A percentile compares a stretch with the other conserved stretches of the same genome.
phyloP scores from a whole-genome alignment of 768 basidiomycete genomes.

The Lentinus tigrinus region DNA sequence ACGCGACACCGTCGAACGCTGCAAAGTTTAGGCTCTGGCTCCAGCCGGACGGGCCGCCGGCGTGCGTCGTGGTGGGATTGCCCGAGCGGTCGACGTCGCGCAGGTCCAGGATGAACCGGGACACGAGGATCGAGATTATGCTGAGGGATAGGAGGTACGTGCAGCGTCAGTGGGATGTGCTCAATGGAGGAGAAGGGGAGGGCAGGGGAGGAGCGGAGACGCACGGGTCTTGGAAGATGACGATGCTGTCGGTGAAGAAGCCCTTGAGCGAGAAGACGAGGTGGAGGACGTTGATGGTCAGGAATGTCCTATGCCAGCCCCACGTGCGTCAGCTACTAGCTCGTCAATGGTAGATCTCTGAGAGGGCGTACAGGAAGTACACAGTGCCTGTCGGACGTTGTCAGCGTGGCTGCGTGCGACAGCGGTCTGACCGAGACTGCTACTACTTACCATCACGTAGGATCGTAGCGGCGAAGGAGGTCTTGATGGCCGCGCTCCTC shows the following conservation, averaged over 20 bases:
- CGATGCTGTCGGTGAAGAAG: neutral
- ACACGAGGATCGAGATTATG: neutral
- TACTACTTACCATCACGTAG: neutral
- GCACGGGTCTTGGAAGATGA: neutral
- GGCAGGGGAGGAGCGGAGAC: neutral
- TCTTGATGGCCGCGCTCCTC: neutral
- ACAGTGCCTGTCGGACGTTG: too few relatives aligned
- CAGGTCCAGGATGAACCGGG: conserved; percentile 1
- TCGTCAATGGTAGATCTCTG: neutral
- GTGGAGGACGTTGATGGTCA: neutral
- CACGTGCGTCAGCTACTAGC: neutral
- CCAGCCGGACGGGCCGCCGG: too few relatives aligned
- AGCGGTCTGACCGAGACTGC: neutral
- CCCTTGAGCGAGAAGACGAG: neutral
- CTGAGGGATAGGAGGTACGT: neutral
- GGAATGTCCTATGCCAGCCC: neutral
- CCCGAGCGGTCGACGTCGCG: neutral
- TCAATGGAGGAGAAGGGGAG: too few relatives aligned
- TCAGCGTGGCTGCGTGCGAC: too few relatives aligned
- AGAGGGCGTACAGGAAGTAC: too few relatives aligned
- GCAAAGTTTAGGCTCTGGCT: neutral
- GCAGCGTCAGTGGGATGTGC: neutral
- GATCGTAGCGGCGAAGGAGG: neutral
- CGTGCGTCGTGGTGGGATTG: too few relatives aligned
- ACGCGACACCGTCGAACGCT: neutral